Conservation (phyloP, 1,139 yeast species). For the Trichomonascaceae sp. region DNA sequence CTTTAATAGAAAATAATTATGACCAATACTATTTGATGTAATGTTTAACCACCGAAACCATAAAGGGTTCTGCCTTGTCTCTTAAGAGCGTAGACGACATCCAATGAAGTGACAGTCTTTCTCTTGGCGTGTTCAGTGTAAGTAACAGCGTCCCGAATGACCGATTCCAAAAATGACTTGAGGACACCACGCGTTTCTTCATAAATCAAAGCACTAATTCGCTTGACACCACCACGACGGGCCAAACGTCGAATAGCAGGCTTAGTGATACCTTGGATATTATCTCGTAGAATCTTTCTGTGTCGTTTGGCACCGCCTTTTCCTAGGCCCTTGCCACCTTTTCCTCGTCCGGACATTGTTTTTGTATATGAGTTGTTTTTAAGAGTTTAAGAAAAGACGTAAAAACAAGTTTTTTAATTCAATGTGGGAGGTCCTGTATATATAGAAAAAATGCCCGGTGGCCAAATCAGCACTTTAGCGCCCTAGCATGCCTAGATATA, state of each 20-base stretch:
- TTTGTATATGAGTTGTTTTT: conserved; percentile 1
- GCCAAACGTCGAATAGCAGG: conserved; percentile 99
- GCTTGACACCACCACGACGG: conserved; percentile 99
- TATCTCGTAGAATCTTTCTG: conserved; percentile 99
- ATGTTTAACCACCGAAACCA: conserved; percentile 96
- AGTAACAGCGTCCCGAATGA: conserved; percentile 98
- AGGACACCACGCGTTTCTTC: conserved; percentile 98
- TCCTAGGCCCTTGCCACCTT: conserved; percentile 99
- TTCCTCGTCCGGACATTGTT: conserved; percentile 98
- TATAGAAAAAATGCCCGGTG: conserved; percentile 6
- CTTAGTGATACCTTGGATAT: conserved; percentile 99
- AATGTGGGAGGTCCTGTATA: conserved; percentile 1
- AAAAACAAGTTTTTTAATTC: background rate
- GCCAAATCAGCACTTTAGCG: conserved; percentile 5
- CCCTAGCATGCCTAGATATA: conserved; percentile 3
- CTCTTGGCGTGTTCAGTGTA: conserved; percentile 99
- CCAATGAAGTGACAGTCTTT: conserved; percentile 98
- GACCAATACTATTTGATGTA: conserved; percentile 1
- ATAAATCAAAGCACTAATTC: conserved; percentile 97
- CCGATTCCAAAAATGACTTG: conserved; percentile 93
- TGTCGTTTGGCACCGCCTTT: conserved; percentile 99
- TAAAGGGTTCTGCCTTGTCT: conserved; percentile 99
- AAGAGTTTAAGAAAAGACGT: background rate
- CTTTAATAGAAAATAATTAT: background rate
- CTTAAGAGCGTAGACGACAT: conserved; percentile 98